Evolutionary conservation across 2,329 filamentous ascomycete species (phyloP).

Genomic region (Aphanocladium album): DNA sequence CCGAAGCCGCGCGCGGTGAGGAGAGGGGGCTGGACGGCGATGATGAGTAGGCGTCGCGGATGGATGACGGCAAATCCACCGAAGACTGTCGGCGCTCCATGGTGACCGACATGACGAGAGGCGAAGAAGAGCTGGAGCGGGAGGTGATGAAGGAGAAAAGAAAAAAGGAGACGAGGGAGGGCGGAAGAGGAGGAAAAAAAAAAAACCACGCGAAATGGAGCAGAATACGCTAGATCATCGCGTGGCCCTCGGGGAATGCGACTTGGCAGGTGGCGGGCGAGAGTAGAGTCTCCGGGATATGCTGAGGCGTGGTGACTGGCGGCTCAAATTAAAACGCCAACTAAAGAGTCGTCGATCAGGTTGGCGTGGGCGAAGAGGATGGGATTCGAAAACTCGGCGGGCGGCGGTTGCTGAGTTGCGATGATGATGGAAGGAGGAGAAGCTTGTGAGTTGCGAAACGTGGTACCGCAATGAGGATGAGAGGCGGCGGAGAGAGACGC

Average conservation of each 20-base stretch:
- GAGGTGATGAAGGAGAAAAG: background rate
- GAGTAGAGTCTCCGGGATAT: background rate
- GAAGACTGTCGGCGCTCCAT: constrained; percentile 9
- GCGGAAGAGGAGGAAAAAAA: background rate
- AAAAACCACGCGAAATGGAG: background rate
- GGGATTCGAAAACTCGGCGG: background rate
- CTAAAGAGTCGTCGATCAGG: background rate
- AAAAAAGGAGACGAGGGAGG: background rate
- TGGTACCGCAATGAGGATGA: background rate
- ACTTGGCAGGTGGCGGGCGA: background rate
- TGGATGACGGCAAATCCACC: background rate
- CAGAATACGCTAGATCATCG: constrained; percentile 12
- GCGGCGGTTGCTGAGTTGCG: background rate
- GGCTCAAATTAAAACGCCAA: background rate
- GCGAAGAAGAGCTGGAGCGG: background rate
- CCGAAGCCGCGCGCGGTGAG: constrained; percentile 28
- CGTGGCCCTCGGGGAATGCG: constrained; percentile 4
- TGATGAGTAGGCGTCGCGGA: constrained; percentile 20
- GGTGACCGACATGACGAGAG: background rate
- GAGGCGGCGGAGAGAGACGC: constrained; percentile 11
- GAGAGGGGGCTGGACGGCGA: constrained; percentile 22
- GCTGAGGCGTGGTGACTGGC: background rate
- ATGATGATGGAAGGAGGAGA: background rate
- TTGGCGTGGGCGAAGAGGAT: background rate
- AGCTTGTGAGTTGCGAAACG: background rate